Percentiles rank a stretch among this genome's conserved stretches.
phyloP scores from a whole-genome alignment of 2,329 filamentous ascomycete species.

The Geosmithia flava region DNA sequence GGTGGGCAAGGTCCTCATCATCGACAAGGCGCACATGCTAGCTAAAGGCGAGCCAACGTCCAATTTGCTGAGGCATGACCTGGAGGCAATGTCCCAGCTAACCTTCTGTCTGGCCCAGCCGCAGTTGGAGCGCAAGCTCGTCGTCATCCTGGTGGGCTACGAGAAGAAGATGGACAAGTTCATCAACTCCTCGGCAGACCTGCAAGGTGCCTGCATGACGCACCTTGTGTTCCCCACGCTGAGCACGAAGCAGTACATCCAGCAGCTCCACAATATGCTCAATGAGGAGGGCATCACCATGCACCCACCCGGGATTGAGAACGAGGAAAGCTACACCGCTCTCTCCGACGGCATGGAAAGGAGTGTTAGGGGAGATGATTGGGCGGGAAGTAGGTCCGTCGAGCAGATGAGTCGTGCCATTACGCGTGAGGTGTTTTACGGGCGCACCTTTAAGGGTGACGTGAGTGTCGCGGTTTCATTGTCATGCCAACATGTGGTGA shows the following conservation, averaged over 20 bases:
- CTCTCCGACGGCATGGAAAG: conserved; percentile 21
- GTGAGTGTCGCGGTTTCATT: conserved; percentile 13
- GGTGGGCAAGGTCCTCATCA: conserved; percentile 55
- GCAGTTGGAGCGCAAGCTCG: conserved; percentile 42
- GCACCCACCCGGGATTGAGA: conserved; percentile 11
- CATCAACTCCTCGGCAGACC: conserved; percentile 46
- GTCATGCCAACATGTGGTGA: conserved; percentile 14
- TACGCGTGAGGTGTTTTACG: conserved; percentile 26
- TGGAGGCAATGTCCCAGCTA: conserved; percentile 39
- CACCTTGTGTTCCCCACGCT: conserved; percentile 42
- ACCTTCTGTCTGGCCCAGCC: conserved; percentile 40
- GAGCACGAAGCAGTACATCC: conserved; percentile 27
- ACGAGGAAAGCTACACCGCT: conserved; percentile 11
- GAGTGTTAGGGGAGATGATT: conserved; percentile 32
- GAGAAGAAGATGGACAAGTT: conserved; percentile 52
- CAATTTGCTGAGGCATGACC: conserved; percentile 40
- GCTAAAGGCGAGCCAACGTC: conserved; percentile 32
- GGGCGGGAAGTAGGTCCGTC: conserved; percentile 53
- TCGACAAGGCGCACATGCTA: conserved; percentile 61
- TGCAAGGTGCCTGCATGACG: conserved; percentile 52
- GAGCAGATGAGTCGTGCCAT: conserved; percentile 38
- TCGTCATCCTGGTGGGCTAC: conserved; percentile 58
- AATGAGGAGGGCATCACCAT: conserved; percentile 14
- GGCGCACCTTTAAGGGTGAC: conserved; percentile 17
- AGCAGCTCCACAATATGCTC: conserved; percentile 27